Conservation (phyloP, 2,329 filamentous ascomycete species). For the Aureobasidium sp. region DNA sequence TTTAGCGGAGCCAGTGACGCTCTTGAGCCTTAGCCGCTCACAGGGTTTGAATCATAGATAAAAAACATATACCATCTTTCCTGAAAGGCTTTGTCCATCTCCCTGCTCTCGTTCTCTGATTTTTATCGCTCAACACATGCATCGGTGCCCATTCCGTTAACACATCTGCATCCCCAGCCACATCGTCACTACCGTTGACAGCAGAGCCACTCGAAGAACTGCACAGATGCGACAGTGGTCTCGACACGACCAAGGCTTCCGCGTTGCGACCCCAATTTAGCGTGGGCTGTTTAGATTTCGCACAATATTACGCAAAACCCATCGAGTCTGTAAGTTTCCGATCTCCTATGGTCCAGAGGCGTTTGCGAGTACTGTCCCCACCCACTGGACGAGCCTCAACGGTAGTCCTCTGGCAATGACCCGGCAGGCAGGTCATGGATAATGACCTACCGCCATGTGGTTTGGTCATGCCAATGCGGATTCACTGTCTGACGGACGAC, state of each 20-base stretch:
- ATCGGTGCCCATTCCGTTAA: neutral
- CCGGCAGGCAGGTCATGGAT: neutral
- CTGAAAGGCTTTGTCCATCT: neutral
- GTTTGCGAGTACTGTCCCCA: neutral
- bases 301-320: neutral
- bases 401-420: too few species aligned
- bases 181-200: neutral
- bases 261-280: neutral
- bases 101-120: neutral
- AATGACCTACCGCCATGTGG: neutral
- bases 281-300: neutral
- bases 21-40: neutral
- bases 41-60: neutral
- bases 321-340: neutral
- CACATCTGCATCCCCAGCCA: neutral
- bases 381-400: neutral
- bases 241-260: neutral
- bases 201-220: neutral
- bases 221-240: neutral
- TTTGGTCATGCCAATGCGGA: constrained; percentile 1
- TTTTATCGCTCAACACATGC: neutral
- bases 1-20: neutral
- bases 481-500: neutral
- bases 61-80: neutral
- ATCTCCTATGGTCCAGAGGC: neutral